A percentile compares a stretch with the other conserved stretches of the same genome.
Evolutionary conservation across 164 flowering plant genomes (phyloP).

Genomic region (Saururus chinensis): DNA sequence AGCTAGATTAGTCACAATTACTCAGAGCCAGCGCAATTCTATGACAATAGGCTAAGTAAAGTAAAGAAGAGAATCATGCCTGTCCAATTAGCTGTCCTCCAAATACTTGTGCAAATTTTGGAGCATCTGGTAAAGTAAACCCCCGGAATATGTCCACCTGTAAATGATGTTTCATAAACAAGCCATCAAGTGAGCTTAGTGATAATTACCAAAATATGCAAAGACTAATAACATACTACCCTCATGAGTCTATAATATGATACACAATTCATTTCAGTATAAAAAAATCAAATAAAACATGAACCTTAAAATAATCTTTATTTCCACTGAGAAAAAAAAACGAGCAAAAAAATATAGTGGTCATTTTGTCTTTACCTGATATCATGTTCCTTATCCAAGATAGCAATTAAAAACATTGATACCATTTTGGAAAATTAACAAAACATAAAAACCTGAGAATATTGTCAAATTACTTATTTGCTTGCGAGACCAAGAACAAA

Average conservation of each 20-base stretch:
- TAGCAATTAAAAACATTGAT: too few species aligned
- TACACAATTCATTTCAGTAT: not conserved
- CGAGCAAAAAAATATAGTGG: not conserved
- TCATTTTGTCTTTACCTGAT: not conserved
- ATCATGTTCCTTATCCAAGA: not conserved
- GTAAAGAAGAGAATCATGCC: constrained; percentile 29
- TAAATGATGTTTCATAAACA: constrained; percentile 8
- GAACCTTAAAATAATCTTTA: not conserved
- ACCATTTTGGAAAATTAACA: too few species aligned
- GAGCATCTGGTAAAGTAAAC: constrained; percentile 80
- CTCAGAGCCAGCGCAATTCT: not conserved
- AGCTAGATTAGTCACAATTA: too few species aligned
- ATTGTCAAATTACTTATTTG: too few species aligned
- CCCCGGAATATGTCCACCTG: constrained; percentile 83
- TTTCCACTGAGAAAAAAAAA: too few species aligned
- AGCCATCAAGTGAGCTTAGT: not conserved
- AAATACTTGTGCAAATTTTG: constrained; percentile 73
- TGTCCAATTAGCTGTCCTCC: constrained; percentile 96
- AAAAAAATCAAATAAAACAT: not conserved
- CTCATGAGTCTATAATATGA: not conserved
- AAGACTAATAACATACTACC: not conserved
- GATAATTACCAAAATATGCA: not conserved
- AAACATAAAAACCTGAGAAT: too few species aligned
- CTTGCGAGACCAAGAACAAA: not conserved
- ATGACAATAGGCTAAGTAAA: not conserved